These are phyloP conservation scores for Chloranthus sessilifolius DNA, from an alignment of 164 flowering plant species.

Conservation along the genomic window DNA sequence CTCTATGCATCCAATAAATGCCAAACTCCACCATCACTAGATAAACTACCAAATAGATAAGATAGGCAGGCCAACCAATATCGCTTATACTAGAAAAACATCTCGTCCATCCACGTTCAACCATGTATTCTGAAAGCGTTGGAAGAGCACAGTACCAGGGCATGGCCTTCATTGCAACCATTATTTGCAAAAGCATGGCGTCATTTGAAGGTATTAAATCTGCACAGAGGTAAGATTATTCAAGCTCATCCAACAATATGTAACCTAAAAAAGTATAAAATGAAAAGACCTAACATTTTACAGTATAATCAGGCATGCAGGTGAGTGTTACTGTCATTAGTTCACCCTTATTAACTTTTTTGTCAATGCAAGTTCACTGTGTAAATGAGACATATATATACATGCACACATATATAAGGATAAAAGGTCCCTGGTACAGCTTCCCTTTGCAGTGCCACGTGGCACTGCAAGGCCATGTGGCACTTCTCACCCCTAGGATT, in stretches of 20 bases:
- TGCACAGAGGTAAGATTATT: slow-evolving; percentile 42
- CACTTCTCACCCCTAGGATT: too few relatives aligned
- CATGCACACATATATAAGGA: too few relatives aligned
- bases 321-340: too few relatives aligned
- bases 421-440: too few relatives aligned
- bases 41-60: slow-evolving; percentile 40
- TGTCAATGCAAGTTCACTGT: too few relatives aligned
- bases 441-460: too few relatives aligned
- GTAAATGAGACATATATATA: too few relatives aligned
- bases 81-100: slow-evolving; percentile 69
- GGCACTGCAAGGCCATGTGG: too few relatives aligned
- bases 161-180: slow-evolving; percentile 96
- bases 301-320: too few relatives aligned
- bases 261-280: neutral
- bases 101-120: slow-evolving; percentile 88
- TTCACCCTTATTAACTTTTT: too few relatives aligned
- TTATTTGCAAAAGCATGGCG: slow-evolving; percentile 83
- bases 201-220: slow-evolving; percentile 80
- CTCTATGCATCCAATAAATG: slow-evolving; percentile 95
- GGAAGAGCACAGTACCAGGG: slow-evolving; percentile 83
- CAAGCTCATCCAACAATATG: neutral
- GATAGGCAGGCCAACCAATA: slow-evolving; percentile 54
- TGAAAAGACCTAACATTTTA: neutral
- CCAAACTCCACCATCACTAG: slow-evolving; percentile 80
- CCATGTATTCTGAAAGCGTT: slow-evolving; percentile 76